Conservation (phyloP, 2,329 filamentous ascomycete genomes). For the Colletotrichum sp. region DNA sequence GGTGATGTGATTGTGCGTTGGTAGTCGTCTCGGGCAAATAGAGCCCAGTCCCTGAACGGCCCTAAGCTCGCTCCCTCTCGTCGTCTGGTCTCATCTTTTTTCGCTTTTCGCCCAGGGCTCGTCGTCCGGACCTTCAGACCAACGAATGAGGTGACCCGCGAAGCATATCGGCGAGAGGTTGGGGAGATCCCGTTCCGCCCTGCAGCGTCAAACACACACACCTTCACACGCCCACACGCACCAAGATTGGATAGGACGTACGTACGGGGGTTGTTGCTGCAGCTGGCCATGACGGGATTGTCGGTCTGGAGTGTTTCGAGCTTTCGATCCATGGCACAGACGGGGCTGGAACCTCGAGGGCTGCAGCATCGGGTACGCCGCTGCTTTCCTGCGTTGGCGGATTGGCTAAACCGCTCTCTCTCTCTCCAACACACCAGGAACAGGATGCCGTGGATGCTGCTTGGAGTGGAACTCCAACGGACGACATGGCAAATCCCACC, state of each 20-base stretch:
- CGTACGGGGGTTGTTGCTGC: background rate
- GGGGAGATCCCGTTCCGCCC: slow-evolving; percentile 7
- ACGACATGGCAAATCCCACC: background rate
- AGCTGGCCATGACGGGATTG: slow-evolving; percentile 1
- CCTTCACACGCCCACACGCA: background rate
- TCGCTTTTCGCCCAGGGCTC: background rate
- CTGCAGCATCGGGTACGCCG: background rate
- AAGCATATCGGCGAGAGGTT: background rate
- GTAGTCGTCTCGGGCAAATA: background rate
- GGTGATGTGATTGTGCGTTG: background rate
- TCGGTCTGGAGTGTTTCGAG: background rate
- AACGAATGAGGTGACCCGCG: background rate
- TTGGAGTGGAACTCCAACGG: background rate
- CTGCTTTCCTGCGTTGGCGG: background rate
- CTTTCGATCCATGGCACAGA: slow-evolving; percentile 2
- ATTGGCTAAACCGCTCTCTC: background rate
- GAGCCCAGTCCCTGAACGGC: background rate
- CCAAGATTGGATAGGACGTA: background rate
- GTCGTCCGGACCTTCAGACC: background rate
- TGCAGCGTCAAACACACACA: slow-evolving; percentile 2
- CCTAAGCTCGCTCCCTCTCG: slow-evolving; percentile 1
- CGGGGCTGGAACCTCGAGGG: slow-evolving; percentile 7
- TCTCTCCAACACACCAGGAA: background rate
- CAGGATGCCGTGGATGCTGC: background rate
- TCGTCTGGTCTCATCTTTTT: slow-evolving; percentile 10